These are phyloP conservation scores for Begonia fuchsioides DNA, from an alignment of 306 rosid species.

Conservation along the genomic window DNA sequence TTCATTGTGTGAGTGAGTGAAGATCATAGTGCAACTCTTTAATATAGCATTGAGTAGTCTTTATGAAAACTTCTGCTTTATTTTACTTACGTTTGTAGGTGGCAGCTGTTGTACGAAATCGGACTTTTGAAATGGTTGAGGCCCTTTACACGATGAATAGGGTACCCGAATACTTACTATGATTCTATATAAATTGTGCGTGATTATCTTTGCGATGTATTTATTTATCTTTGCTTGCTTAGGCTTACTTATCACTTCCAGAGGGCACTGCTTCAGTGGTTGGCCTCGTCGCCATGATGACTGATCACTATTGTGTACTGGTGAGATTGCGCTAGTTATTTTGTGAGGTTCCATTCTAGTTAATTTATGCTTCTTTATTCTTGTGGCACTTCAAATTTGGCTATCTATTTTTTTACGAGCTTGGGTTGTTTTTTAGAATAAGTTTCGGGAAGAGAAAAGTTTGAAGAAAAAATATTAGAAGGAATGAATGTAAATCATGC, in stretches of 20 bases:
- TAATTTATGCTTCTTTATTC: too few species aligned
- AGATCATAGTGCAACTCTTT: too few species aligned
- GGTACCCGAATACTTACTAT: constrained; percentile 22
- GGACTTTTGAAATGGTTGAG: constrained; percentile 81
- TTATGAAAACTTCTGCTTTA: neutral
- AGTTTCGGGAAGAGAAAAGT: too few species aligned
- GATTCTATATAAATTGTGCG: neutral
- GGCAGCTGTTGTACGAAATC: constrained; percentile 49
- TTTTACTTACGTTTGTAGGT: constrained; percentile 31
- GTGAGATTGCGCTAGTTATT: constrained; percentile 57
- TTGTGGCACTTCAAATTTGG: too few species aligned
- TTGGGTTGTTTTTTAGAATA: too few species aligned
- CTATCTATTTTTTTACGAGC: too few species aligned
- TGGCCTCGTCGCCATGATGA: constrained; percentile 94
- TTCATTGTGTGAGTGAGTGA: too few species aligned
- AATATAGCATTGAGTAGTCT: neutral
- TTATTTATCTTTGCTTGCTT: constrained; percentile 17
- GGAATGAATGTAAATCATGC: too few species aligned
- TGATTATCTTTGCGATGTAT: too few species aligned
- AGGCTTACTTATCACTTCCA: constrained; percentile 98
- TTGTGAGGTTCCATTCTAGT: constrained; percentile 33
- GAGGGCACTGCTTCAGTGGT: constrained; percentile 97
- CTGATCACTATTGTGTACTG: constrained; percentile 73
- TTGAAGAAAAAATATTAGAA: too few species aligned
- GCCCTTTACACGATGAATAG: constrained; percentile 85